Evolutionary conservation across 371 early-diverging fungal genomes (phyloP).

Genomic region (Mucor indicus): DNA sequence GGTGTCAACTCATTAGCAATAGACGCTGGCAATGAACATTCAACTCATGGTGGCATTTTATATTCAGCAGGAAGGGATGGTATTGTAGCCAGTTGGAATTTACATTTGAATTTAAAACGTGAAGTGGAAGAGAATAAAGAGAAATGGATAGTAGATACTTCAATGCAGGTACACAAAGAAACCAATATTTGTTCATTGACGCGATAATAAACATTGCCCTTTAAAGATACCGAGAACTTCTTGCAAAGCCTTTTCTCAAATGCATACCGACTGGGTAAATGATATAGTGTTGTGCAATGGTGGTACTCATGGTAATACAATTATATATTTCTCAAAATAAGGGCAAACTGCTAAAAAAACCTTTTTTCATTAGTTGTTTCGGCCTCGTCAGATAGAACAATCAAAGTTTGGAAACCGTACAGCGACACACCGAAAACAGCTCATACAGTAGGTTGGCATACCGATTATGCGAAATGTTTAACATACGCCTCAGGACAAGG

Average conservation of each 20-base stretch:
- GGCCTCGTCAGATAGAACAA: conserved; percentile 90
- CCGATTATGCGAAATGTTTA: conserved; percentile 82
- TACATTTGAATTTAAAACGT: conserved; percentile 45
- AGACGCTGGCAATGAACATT: too few relatives aligned
- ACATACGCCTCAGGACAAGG: conserved; percentile 67
- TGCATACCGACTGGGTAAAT: conserved; percentile 97
- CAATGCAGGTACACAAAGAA: conserved; percentile 2
- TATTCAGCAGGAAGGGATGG: conserved; percentile 93
- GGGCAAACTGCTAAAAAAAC: too few relatives aligned
- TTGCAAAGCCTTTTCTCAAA: conserved; percentile 68
- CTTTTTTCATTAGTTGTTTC: conserved; percentile 64
- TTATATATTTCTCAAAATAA: background rate
- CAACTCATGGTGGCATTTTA: conserved; percentile 59
- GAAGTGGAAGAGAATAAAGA: conserved; percentile 5
- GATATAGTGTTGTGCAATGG: conserved; percentile 73
- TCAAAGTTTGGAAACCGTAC: conserved; percentile 80
- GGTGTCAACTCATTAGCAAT: conserved; percentile 79
- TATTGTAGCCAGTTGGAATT: conserved; percentile 83
- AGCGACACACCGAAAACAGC: conserved; percentile 34
- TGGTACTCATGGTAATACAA: conserved; percentile 31
- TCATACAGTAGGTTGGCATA: conserved; percentile 79
- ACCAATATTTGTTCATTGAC: background rate
- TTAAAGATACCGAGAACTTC: conserved; percentile 43
- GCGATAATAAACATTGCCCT: background rate
- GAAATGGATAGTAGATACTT: conserved; percentile 12